Conservation (phyloP, 2,329 filamentous ascomycete genomes). For the Microcyclosporella mali region DNA sequence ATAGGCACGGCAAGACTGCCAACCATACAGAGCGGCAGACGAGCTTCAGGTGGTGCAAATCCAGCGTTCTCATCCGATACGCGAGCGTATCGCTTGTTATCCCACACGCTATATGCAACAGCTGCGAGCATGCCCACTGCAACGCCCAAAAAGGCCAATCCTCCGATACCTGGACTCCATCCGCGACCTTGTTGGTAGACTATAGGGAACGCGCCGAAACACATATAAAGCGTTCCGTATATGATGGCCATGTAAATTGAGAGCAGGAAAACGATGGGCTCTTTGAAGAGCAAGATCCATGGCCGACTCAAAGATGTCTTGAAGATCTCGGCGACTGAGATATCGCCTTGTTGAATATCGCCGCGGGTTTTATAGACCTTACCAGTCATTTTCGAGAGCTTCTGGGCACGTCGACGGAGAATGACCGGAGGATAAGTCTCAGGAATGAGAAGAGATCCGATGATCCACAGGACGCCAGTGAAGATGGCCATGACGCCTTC, state of each 20-base stretch:
- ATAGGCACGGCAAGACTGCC: conserved; percentile 58
- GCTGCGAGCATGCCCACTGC: conserved; percentile 59
- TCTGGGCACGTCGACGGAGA: conserved; percentile 48
- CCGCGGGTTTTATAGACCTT: conserved; percentile 50
- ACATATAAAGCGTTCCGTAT: conserved; percentile 43
- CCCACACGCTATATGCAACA: conserved; percentile 48
- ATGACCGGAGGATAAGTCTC: conserved; percentile 57
- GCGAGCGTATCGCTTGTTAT: conserved; percentile 49
- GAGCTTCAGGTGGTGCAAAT: conserved; percentile 59
- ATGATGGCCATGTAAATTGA: conserved; percentile 45
- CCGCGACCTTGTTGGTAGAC: conserved; percentile 56
- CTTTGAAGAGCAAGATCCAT: conserved; percentile 55
- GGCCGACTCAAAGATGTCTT: conserved; percentile 55
- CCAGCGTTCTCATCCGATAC: conserved; percentile 45
- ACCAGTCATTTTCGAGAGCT: conserved; percentile 47
- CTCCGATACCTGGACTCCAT: conserved; percentile 55
- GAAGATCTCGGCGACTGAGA: conserved; percentile 38
- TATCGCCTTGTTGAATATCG: conserved; percentile 35
- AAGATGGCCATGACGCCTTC: conserved; percentile 58
- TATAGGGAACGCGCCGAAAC: conserved; percentile 46
- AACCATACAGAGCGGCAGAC: conserved; percentile 56
- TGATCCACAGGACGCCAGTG: conserved; percentile 55
- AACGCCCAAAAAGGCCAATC: conserved; percentile 63
- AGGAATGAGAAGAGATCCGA: conserved; percentile 47
- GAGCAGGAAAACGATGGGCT: conserved; percentile 44